Conservation (phyloP, 2,329 filamentous ascomycete genomes). For the Colletotrichum acutatum region DNA sequence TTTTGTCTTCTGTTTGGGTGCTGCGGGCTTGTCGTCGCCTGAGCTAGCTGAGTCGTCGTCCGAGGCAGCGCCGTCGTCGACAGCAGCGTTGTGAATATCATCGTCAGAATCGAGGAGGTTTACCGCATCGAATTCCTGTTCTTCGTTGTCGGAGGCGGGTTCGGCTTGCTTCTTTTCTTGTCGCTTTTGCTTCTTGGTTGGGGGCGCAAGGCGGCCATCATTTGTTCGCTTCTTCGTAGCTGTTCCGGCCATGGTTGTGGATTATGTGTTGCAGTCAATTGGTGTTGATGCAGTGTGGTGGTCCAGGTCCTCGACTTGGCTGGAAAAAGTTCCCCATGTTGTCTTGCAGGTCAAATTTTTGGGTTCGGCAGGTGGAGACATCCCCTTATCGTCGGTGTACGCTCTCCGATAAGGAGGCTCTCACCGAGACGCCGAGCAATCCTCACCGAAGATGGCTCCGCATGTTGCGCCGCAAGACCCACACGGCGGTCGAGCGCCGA, state of each 20-base stretch:
- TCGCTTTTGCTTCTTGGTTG: constrained; percentile 60
- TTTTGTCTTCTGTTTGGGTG: constrained; percentile 41
- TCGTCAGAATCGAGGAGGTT: constrained; percentile 68
- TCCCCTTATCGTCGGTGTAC: constrained; percentile 2
- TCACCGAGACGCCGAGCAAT: neutral
- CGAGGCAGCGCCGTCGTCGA: constrained; percentile 59
- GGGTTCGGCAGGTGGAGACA: constrained; percentile 21
- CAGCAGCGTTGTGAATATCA: constrained; percentile 63
- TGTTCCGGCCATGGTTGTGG: constrained; percentile 42
- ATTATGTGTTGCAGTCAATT: neutral
- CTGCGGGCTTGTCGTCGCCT: constrained; percentile 47
- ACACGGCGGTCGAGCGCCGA: neutral
- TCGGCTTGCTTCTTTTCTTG: constrained; percentile 64
- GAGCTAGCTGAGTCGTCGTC: constrained; percentile 50
- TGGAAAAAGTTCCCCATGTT: constrained; percentile 9
- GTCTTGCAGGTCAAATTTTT: constrained; percentile 28
- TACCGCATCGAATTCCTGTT: constrained; percentile 60
- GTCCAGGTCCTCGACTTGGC: neutral
- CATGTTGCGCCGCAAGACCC: neutral
- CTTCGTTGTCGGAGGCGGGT: constrained; percentile 56
- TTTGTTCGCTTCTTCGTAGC: constrained; percentile 46
- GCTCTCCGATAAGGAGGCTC: neutral
- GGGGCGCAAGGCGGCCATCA: constrained; percentile 49
- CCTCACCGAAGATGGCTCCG: neutral
- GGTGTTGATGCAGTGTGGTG: neutral